Conservation (phyloP, 116 monocot species). For the Zostera marina region DNA sequence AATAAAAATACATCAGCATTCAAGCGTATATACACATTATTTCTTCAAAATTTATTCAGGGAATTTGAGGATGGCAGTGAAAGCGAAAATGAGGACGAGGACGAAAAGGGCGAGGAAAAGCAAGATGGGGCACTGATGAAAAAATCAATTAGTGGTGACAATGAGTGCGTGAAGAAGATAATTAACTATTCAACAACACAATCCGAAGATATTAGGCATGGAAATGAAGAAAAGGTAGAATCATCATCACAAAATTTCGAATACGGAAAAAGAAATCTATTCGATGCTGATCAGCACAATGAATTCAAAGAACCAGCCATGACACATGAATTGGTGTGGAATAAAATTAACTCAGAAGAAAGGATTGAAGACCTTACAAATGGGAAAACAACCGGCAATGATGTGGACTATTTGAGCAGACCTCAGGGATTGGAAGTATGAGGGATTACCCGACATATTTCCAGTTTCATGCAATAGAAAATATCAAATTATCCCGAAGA, state of each 20-base stretch:
- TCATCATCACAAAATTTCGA: background rate
- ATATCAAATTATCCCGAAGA: slow-evolving; percentile 64
- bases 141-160: background rate
- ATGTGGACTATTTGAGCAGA: slow-evolving; percentile 91
- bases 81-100: background rate
- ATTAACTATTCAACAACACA: background rate
- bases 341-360: slow-evolving; percentile 56
- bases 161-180: background rate
- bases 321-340: slow-evolving; percentile 36
- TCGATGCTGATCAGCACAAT: slow-evolving; percentile 23
- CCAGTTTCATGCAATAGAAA: slow-evolving; percentile 55
- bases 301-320: slow-evolving; percentile 18
- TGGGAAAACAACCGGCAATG: slow-evolving; percentile 63
- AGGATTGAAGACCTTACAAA: slow-evolving; percentile 45
- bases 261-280: slow-evolving; percentile 47
- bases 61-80: slow-evolving; percentile 13
- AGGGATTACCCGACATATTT: slow-evolving; percentile 86
- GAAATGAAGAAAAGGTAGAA: background rate
- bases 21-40: slow-evolving; percentile 5
- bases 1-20: slow-evolving; percentile 7
- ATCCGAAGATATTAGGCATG: slow-evolving; percentile 1
- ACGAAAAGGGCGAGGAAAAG: too few species aligned
- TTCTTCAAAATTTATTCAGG: slow-evolving; percentile 5
- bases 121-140: slow-evolving; percentile 2
- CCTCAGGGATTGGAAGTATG: slow-evolving; percentile 79